These are phyloP conservation scores for Neurospora sp. DNA, from an alignment of 495 filamentous ascomycete genomes.

Conservation along the genomic window DNA sequence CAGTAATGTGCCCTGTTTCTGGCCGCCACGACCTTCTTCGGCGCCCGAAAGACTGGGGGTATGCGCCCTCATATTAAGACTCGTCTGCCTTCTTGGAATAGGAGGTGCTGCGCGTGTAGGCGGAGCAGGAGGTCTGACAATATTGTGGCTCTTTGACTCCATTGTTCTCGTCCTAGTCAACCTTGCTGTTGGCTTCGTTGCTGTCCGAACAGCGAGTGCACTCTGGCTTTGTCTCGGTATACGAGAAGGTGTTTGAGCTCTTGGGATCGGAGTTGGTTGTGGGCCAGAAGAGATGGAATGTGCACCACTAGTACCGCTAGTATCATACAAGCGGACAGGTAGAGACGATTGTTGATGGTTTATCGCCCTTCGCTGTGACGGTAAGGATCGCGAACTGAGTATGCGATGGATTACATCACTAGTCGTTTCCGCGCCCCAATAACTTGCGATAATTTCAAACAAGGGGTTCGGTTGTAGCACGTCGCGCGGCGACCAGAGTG, in stretches of 20 bases:
- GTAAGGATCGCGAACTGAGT: constrained; percentile 6
- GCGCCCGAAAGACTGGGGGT: not conserved
- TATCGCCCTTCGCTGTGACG: constrained; percentile 1
- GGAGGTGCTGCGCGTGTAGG: constrained; percentile 16
- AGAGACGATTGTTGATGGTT: not conserved
- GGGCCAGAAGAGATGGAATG: not conserved
- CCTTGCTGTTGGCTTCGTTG: not conserved
- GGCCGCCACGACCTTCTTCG: not conserved
- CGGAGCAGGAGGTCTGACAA: not conserved
- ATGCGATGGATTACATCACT: constrained; percentile 29
- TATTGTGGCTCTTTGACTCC: constrained; percentile 6
- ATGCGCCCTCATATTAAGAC: constrained; percentile 7
- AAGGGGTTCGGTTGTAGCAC: constrained; percentile 25
- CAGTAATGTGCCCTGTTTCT: not conserved
- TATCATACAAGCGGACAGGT: not conserved
- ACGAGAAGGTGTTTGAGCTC: not conserved
- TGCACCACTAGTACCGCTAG: not conserved
- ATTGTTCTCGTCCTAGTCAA: not conserved
- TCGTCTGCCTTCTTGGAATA: constrained; percentile 23
- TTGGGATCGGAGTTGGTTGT: not conserved
- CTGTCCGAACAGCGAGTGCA: not conserved
- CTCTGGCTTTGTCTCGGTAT: not conserved
- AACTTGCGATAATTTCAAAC: constrained; percentile 31
- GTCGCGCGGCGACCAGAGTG: constrained; percentile 30
- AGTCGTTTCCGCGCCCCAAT: constrained; percentile 32